Percentiles rank a stretch among this genome's conserved stretches.
These are phyloP conservation scores for Daldinia sp. DNA, from an alignment of 2,329 filamentous ascomycete species.

Conservation along the genomic window DNA sequence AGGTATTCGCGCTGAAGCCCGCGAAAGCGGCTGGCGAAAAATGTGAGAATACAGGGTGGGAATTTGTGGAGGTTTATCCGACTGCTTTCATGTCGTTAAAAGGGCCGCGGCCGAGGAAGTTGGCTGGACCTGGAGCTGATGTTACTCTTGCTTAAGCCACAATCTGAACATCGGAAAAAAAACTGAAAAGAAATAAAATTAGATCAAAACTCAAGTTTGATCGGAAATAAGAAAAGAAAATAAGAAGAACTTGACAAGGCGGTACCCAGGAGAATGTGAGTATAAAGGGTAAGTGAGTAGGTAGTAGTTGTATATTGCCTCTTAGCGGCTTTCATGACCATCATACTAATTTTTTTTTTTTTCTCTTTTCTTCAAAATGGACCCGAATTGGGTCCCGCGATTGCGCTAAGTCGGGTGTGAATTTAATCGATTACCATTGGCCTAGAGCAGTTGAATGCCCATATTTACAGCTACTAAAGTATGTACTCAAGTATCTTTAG, in stretches of 20 bases:
- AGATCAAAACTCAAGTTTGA: neutral
- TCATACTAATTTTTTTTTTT: conserved; percentile 43
- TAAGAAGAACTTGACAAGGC: neutral
- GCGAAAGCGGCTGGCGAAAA: conserved; percentile 54
- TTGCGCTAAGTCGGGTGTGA: conserved; percentile 26
- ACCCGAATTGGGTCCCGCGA: conserved; percentile 5
- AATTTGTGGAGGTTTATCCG: conserved; percentile 31
- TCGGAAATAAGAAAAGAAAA: neutral
- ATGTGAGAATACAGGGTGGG: conserved; percentile 53
- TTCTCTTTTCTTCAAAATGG: conserved; percentile 19
- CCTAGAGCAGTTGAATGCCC: conserved; percentile 3
- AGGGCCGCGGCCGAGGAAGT: conserved; percentile 17
- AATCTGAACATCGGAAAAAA: conserved; percentile 29
- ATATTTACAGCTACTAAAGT: neutral
- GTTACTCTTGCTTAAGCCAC: conserved; percentile 19
- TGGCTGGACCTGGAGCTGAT: conserved; percentile 11
- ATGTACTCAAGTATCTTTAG: too few relatives aligned
- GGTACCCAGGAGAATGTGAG: neutral
- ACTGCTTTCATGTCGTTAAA: conserved; percentile 46
- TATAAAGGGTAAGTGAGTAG: neutral
- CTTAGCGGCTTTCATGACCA: conserved; percentile 40
- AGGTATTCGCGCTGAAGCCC: conserved; percentile 60
- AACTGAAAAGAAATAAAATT: conserved; percentile 1
- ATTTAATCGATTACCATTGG: conserved; percentile 28
- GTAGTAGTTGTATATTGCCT: neutral